phyloP scores from a whole-genome alignment of 495 filamentous ascomycete genomes.

The Aspergillus campestris region DNA sequence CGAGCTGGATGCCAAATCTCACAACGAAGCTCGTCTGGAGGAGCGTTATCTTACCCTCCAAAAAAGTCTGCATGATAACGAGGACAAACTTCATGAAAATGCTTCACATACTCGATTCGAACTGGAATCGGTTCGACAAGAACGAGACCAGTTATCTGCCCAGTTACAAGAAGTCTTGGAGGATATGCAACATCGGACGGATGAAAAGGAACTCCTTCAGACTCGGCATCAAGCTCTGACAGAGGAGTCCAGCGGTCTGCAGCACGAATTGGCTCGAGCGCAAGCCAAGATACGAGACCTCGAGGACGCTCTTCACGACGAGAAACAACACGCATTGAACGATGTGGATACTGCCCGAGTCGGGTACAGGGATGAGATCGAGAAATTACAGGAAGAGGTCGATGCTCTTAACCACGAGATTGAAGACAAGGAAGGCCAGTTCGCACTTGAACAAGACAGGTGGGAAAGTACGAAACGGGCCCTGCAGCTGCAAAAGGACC shows the following conservation, averaged over 20 bases:
- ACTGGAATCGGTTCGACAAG: slow-evolving; percentile 24
- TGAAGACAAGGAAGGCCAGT: slow-evolving; percentile 63
- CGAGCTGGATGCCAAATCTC: slow-evolving; percentile 42
- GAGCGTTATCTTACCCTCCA: slow-evolving; percentile 35
- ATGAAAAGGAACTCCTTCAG: slow-evolving; percentile 66
- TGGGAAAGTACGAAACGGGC: slow-evolving; percentile 60
- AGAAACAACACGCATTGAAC: slow-evolving; percentile 48
- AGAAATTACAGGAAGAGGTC: slow-evolving; percentile 56
- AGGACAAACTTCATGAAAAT: slow-evolving; percentile 34
- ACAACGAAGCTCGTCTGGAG: slow-evolving; percentile 28
- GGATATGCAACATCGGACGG: slow-evolving; percentile 47
- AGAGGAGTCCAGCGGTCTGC: slow-evolving; percentile 56
- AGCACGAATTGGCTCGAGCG: slow-evolving; percentile 52
- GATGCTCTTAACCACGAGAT: slow-evolving; percentile 62
- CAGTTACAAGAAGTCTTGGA: slow-evolving; percentile 44
- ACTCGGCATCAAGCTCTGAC: slow-evolving; percentile 61
- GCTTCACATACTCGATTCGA: slow-evolving; percentile 31
- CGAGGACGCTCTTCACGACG: slow-evolving; percentile 47
- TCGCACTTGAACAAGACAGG: slow-evolving; percentile 59
- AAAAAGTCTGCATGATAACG: slow-evolving; percentile 33
- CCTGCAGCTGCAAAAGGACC: slow-evolving; percentile 56
- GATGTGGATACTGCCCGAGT: slow-evolving; percentile 47
- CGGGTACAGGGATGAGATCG: slow-evolving; percentile 57
- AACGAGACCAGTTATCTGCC: slow-evolving; percentile 32
- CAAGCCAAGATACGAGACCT: slow-evolving; percentile 49